A percentile compares a stretch with the other conserved stretches of the same genome.
These are phyloP conservation scores for Tuber melanosporum DNA, from an alignment of 495 filamentous ascomycete species.

Conservation along the genomic window DNA sequence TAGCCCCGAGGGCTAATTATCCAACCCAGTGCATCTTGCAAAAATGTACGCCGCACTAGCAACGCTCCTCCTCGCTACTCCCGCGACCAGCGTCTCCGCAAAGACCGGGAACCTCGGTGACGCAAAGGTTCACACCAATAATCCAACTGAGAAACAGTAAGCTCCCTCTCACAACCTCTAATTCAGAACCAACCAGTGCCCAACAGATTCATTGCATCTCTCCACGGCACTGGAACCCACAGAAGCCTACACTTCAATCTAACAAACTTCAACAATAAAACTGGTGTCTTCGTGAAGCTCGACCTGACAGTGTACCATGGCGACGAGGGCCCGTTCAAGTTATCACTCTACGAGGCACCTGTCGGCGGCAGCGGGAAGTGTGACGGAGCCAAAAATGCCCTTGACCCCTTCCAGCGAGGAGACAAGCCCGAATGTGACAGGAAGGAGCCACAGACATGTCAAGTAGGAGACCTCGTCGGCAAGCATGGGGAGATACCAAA, in stretches of 20 bases:
- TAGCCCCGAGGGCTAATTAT: background rate
- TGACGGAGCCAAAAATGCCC: background rate
- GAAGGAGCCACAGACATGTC: conserved; percentile 7
- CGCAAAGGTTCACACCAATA: background rate
- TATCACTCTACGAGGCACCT: background rate
- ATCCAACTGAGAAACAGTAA: background rate
- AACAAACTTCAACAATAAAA: background rate
- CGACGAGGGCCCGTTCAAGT: background rate
- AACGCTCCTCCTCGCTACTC: background rate
- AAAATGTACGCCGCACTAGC: background rate
- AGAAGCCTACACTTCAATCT: background rate
- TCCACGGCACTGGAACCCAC: background rate
- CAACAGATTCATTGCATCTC: background rate
- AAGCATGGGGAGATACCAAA: conserved; percentile 15
- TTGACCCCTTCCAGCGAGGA: background rate
- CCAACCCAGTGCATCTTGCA: background rate
- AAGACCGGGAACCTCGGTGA: background rate
- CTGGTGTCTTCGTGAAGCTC: background rate
- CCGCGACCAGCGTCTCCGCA: background rate
- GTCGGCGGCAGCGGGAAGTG: background rate
- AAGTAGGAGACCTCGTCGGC: conserved; percentile 22
- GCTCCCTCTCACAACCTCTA: background rate
- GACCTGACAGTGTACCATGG: background rate
- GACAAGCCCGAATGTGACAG: conserved; percentile 8
- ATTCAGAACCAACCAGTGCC: background rate